These are phyloP conservation scores for Prunus kanzakura DNA, from an alignment of 306 rosid genomes.

Conservation along the genomic window DNA sequence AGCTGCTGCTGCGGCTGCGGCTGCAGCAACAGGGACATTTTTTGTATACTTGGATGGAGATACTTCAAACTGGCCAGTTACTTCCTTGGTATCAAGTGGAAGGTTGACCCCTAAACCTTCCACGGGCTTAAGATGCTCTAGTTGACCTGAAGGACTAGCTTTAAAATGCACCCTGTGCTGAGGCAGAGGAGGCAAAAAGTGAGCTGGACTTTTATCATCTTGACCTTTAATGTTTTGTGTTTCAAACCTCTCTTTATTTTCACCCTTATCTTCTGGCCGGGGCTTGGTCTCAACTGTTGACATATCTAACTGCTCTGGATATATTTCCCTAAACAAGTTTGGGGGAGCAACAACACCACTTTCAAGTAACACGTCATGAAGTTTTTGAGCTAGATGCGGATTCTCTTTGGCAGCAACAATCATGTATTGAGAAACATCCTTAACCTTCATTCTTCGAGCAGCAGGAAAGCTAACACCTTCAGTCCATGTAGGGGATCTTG, in stretches of 20 bases:
- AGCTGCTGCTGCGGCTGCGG: constrained; percentile 87
- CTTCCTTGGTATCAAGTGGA: constrained; percentile 50
- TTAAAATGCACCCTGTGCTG: constrained; percentile 41
- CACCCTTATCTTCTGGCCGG: constrained; percentile 42
- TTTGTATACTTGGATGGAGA: constrained; percentile 54
- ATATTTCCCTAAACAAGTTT: constrained; percentile 74
- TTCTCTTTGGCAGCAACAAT: constrained; percentile 96
- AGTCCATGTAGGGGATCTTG: constrained; percentile 97
- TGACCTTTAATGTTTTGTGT: constrained; percentile 34
- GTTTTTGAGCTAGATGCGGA: constrained; percentile 87
- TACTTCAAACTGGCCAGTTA: constrained; percentile 49
- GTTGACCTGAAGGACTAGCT: constrained; percentile 52
- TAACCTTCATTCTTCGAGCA: constrained; percentile 66
- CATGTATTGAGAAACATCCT: constrained; percentile 93
- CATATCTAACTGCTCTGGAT: constrained; percentile 52
- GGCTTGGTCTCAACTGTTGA: constrained; percentile 38
- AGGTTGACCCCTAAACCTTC: constrained; percentile 59
- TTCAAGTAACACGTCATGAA: constrained; percentile 88
- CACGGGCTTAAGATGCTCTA: constrained; percentile 47
- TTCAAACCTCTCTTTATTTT: constrained; percentile 34
- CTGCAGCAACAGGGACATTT: constrained; percentile 86
- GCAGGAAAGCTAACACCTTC: constrained; percentile 93
- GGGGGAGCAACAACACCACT: constrained; percentile 96
- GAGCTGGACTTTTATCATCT: constrained; percentile 36
- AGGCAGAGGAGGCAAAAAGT: constrained; percentile 67